These are phyloP conservation scores for Talaromyces amestolkiae DNA, from an alignment of 2,329 filamentous ascomycete genomes.

Conservation along the genomic window DNA sequence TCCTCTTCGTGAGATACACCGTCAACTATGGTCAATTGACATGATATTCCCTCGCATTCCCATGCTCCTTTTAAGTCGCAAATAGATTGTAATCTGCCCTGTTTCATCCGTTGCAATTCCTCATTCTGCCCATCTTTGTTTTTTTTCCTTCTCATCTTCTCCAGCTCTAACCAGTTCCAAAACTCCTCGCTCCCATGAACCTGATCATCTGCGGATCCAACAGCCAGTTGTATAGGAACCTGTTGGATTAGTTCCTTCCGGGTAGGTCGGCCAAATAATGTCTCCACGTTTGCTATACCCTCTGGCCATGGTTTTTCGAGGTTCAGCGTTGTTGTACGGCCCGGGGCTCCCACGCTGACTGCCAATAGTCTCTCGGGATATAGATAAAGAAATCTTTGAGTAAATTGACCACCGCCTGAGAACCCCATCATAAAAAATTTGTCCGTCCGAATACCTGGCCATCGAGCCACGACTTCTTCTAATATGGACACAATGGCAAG, in stretches of 20 bases:
- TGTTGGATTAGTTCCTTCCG: neutral
- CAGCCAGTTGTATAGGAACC: conserved; percentile 2
- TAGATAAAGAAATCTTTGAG: conserved; percentile 33
- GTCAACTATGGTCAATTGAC: neutral
- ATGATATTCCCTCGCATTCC: neutral
- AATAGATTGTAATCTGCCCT: neutral
- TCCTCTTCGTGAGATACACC: neutral
- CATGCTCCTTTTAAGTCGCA: neutral
- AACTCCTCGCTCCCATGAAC: conserved; percentile 4
- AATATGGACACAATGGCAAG: conserved; percentile 30
- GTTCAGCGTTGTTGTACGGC: conserved; percentile 28
- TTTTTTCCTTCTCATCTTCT: neutral
- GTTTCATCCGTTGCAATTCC: neutral
- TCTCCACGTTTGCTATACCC: conserved; percentile 2
- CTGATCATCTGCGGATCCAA: neutral
- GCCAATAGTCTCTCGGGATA: conserved; percentile 30
- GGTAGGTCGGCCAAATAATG: neutral
- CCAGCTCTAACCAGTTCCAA: neutral
- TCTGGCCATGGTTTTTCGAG: conserved; percentile 16
- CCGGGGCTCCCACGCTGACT: conserved; percentile 34
- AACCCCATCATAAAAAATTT: conserved; percentile 32
- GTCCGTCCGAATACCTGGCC: conserved; percentile 30
- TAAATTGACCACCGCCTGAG: conserved; percentile 35
- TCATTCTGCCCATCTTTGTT: neutral
- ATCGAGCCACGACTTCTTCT: conserved; percentile 30